Evolutionary conservation across 441 rosid genomes (phyloP), one percentile per base, ranked within the genome.

Genomic region (Capsella rubella): DNA sequence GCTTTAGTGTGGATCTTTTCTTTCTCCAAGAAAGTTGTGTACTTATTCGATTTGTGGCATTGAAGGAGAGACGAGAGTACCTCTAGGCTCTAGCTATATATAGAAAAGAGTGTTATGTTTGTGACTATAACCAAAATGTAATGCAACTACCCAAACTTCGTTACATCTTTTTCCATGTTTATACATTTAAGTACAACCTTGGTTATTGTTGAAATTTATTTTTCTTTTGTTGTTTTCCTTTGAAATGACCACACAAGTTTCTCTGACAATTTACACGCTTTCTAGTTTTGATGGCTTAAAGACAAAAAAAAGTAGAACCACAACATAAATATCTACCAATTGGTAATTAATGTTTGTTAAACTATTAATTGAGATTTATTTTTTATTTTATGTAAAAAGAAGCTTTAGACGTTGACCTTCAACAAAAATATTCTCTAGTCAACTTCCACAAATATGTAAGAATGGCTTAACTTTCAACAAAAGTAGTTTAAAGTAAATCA

Each of bases 191-290:
- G 11, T 39, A 58, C 45, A 14, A 6, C 21, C 12, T 56, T 35
- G 29, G 25, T 21, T 21, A 21, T 49, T 3, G 7, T 37, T 32
- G 3, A 9, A 11, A 13, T 29, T 43, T 35, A 28, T 5, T 8
- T 3, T 13, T 1, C 25, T 46, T 49, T 66, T 49, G 77, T 29
- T 28, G 0, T 32, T 52, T 58, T 67, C 43, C 21, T 74, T 25
- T 6, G 63, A 60, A 60, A 60, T 60, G 78, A 75, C 78, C 34
- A 60, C 18, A 52, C 78, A 74, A 12, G 55, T 67, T 32, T 45
- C 35, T 12, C 73, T 67, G 69, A 67, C 69, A 69, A 0, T 3
- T 51, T 3, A 51, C 56, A 69, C 0, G 49, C 29, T 53, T 68
- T 25, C 64, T 46, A 2, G 2, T 64, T 47, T 15, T 16, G 60